A percentile compares a stretch with the other conserved stretches of the same genome.
phyloP scores from a whole-genome alignment of 345 rosid species.

The Eucalyptus sideroxylon region DNA sequence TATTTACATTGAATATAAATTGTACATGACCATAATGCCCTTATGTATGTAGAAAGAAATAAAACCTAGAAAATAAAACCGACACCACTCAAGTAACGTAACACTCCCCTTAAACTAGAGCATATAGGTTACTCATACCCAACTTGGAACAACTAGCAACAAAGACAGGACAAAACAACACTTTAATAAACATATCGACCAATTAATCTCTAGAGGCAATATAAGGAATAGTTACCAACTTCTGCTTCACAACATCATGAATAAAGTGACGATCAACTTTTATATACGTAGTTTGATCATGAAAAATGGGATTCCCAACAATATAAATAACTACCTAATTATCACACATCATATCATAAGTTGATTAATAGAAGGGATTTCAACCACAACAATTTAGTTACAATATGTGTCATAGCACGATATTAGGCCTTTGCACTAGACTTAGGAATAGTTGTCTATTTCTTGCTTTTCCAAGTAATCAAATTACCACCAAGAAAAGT shows the following conservation, averaged over 20 bases:
- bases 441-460: background rate
- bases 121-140: background rate
- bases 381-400: background rate
- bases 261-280: background rate
- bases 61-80: too few relatives aligned
- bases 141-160: too few relatives aligned
- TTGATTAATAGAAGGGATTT: background rate
- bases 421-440: background rate
- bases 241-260: background rate
- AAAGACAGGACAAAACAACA: background rate
- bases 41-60: background rate
- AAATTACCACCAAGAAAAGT: background rate
- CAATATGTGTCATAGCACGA: too few relatives aligned
- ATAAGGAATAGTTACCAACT: background rate
- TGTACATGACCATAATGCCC: background rate
- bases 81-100: background rate
- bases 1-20: too few relatives aligned
- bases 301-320: background rate
- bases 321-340: too few relatives aligned
- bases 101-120: too few relatives aligned
- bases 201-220: too few relatives aligned
- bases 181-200: background rate
- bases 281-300: fast-evolving
- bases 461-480: background rate
- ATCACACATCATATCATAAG: background rate